Evolutionary conservation across 495 filamentous ascomycete species (phyloP).

Genomic region (Entonaema liquescens): DNA sequence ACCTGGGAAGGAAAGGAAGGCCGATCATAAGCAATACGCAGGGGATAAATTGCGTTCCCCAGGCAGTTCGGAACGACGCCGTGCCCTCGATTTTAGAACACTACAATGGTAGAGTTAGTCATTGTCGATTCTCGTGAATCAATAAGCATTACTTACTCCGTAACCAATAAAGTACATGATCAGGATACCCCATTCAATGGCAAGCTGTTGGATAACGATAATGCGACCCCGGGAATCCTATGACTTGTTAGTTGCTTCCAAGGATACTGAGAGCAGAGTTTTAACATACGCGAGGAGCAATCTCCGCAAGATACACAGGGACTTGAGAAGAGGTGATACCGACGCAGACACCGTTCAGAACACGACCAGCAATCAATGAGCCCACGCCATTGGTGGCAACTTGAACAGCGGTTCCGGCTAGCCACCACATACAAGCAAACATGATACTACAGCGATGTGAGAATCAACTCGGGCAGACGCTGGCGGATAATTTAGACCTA

Average conservation of each 20-base stretch:
- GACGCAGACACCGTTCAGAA: slow-evolving; percentile 76
- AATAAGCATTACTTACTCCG: slow-evolving; percentile 36
- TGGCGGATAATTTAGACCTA: slow-evolving; percentile 1
- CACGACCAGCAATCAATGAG: slow-evolving; percentile 73
- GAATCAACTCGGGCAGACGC: background rate
- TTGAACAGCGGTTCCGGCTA: slow-evolving; percentile 74
- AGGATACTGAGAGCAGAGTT: background rate
- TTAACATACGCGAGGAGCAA: slow-evolving; percentile 70
- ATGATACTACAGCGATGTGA: slow-evolving; percentile 56
- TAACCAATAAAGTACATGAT: slow-evolving; percentile 58
- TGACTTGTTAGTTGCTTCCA: background rate
- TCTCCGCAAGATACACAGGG: slow-evolving; percentile 82
- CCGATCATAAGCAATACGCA: slow-evolving; percentile 68
- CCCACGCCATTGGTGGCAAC: slow-evolving; percentile 66
- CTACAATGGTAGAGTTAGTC: slow-evolving; percentile 40
- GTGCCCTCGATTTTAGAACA: slow-evolving; percentile 69
- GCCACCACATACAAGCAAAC: slow-evolving; percentile 74
- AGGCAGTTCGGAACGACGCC: slow-evolving; percentile 74
- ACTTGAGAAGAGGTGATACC: slow-evolving; percentile 81
- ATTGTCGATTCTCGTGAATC: slow-evolving; percentile 48
- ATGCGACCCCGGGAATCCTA: slow-evolving; percentile 62
- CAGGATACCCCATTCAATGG: slow-evolving; percentile 75
- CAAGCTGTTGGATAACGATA: slow-evolving; percentile 78
- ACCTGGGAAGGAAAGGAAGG: slow-evolving; percentile 74
- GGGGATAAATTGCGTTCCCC: slow-evolving; percentile 77